phyloP scores from a whole-genome alignment of 768 basidiomycete genomes.

The Leccinum aurantiacum region DNA sequence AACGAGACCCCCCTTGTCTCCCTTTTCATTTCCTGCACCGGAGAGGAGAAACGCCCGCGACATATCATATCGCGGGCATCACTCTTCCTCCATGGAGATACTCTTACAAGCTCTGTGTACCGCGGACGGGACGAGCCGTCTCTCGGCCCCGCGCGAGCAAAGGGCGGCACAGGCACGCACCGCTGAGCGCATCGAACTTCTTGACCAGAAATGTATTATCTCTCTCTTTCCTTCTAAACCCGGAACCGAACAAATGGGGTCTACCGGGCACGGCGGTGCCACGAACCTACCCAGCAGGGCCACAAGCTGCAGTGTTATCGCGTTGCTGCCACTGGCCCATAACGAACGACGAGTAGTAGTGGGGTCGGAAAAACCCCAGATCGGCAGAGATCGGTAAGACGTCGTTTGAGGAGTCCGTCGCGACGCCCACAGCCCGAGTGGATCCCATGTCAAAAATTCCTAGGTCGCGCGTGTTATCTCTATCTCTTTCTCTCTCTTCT shows the following conservation, averaged over 20 bases:
- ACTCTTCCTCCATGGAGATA: constrained; percentile 10
- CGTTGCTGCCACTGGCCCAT: neutral
- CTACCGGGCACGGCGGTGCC: neutral
- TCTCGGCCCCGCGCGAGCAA: constrained; percentile 8
- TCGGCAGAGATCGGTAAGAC: neutral
- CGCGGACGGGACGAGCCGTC: neutral
- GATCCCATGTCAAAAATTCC: neutral
- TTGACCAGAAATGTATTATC: neutral
- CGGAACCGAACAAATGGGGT: neutral
- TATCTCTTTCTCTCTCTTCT: neutral
- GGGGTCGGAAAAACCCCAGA: neutral
- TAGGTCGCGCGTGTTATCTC: neutral
- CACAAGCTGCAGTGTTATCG: neutral
- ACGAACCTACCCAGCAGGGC: neutral
- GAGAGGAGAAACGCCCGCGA: neutral
- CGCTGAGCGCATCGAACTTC: neutral
- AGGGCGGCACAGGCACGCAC: neutral
- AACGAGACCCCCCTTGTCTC: neutral
- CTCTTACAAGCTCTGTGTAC: neutral
- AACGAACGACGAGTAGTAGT: neutral
- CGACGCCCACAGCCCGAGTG: neutral
- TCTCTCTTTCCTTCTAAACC: neutral
- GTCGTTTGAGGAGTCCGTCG: neutral
- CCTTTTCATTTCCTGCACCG: neutral
- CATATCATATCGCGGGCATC: constrained; percentile 4